These are phyloP conservation scores for Blepharisma undulans DNA, from an alignment of 169 alveolate genomes.

Conservation along the genomic window DNA sequence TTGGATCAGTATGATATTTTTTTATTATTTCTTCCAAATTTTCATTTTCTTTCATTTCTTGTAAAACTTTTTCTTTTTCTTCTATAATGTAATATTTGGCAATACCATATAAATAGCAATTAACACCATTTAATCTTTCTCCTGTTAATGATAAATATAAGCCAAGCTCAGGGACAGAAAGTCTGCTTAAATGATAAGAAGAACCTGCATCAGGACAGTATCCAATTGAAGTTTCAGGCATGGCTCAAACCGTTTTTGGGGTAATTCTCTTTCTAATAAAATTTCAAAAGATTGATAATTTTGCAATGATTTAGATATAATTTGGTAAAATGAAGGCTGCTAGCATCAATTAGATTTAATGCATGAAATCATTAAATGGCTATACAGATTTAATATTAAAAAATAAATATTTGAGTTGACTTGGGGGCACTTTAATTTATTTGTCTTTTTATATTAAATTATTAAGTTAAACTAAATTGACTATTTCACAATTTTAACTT, in stretches of 20 bases:
- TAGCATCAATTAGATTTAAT: no score
- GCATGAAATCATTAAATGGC: no score
- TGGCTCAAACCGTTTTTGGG: conserved; percentile 78
- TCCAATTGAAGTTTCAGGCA: conserved; percentile 91
- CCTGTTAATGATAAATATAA: conserved; percentile 86
- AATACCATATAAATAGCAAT: conserved; percentile 72
- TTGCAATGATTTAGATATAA: no score
- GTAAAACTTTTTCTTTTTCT: not conserved
- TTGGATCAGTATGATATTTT: not conserved
- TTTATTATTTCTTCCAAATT: not conserved
- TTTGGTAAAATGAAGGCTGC: no score
- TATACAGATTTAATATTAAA: no score
- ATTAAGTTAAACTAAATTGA: no score
- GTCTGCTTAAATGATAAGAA: conserved; percentile 77
- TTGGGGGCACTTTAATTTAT: no score
- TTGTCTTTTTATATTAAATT: no score
- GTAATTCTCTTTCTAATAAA: no score
- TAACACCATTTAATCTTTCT: conserved; percentile 77
- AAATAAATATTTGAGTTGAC: no score
- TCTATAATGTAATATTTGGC: conserved; percentile 78
- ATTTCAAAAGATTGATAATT: no score
- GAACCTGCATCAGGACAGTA: conserved; percentile 90
- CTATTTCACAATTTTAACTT: no score
- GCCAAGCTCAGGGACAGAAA: conserved; percentile 64
- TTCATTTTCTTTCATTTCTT: not conserved